phyloP scores from a whole-genome alignment of 768 basidiomycete species.

The Pisolithus sp. region DNA sequence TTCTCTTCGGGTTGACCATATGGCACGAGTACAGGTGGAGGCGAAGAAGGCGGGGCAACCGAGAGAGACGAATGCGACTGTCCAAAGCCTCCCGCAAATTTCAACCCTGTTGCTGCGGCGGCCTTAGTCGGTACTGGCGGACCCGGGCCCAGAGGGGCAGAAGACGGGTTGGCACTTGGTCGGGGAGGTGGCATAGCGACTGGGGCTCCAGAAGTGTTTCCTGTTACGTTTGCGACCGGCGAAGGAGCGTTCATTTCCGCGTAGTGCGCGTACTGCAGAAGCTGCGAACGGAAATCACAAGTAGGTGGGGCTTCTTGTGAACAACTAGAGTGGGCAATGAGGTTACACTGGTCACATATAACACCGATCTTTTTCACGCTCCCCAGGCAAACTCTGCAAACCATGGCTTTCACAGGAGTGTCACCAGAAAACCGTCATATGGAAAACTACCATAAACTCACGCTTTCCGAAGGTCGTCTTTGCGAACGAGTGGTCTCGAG shows the following conservation, averaged over 20 bases:
- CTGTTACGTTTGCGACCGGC: slow-evolving; percentile 13
- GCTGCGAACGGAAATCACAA: slow-evolving; percentile 75
- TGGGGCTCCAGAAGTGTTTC: slow-evolving; percentile 47
- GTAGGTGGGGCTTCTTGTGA: slow-evolving; percentile 66
- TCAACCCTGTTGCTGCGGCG: slow-evolving; percentile 58
- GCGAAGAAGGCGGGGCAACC: slow-evolving; percentile 29
- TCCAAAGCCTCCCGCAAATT: slow-evolving; percentile 58
- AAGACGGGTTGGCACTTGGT: slow-evolving; percentile 41
- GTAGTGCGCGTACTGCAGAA: slow-evolving; percentile 73
- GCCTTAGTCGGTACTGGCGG: slow-evolving; percentile 31
- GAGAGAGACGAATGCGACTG: slow-evolving; percentile 56
- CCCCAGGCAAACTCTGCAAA: slow-evolving; percentile 76
- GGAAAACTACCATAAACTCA: slow-evolving; percentile 36
- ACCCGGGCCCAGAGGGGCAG: slow-evolving; percentile 21
- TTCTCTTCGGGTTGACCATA: slow-evolving; percentile 13
- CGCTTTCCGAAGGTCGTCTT: slow-evolving; percentile 92
- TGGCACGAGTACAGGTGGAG: slow-evolving; percentile 23
- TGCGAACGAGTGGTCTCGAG: slow-evolving; percentile 76
- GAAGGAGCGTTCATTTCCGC: slow-evolving; percentile 57
- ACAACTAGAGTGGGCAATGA: slow-evolving; percentile 82
- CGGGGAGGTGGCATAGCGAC: slow-evolving; percentile 43
- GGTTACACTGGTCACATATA: slow-evolving; percentile 82
- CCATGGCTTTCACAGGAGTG: slow-evolving; percentile 54
- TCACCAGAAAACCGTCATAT: slow-evolving; percentile 5
- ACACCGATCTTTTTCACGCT: slow-evolving; percentile 83